Conservation (phyloP, 108 stramenopile genomes). For the Cyclotella choctawhatcheeana region DNA sequence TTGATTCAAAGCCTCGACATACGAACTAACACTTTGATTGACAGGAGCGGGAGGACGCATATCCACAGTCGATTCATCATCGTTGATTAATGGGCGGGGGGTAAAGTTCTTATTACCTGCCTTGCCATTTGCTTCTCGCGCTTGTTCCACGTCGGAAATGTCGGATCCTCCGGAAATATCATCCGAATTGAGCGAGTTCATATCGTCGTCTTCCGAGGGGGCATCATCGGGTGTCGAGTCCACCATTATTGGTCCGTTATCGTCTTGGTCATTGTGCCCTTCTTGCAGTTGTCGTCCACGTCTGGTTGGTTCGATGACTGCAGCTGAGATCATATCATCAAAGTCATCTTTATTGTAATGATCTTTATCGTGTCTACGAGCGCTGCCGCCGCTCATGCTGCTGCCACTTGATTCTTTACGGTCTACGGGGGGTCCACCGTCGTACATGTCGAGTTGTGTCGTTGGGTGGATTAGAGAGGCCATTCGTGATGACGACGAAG, state of each 20-base stretch:
- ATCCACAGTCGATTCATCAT: slow-evolving; percentile 46
- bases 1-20: slow-evolving; percentile 48
- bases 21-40: slow-evolving; percentile 41
- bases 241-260: background rate
- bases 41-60: slow-evolving; percentile 52
- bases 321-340: slow-evolving; percentile 37
- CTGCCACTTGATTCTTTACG: slow-evolving; percentile 1
- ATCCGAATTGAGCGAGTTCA: slow-evolving; percentile 16
- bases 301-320: slow-evolving; percentile 1
- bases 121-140: slow-evolving; percentile 9
- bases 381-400: slow-evolving; percentile 8
- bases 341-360: slow-evolving; percentile 35
- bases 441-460: slow-evolving; percentile 16
- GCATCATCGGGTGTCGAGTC: slow-evolving; percentile 12
- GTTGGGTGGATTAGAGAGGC: background rate
- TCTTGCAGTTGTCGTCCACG: background rate
- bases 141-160: slow-evolving; percentile 8
- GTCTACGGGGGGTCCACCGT: slow-evolving; percentile 18
- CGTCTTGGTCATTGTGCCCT: background rate
- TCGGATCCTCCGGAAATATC: slow-evolving; percentile 25
- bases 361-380: background rate
- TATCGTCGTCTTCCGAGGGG: slow-evolving; percentile 13
- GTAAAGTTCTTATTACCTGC: slow-evolving; percentile 3
- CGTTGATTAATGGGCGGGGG: slow-evolving; percentile 42
- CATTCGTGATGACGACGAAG: background rate